Evolutionary conservation across 108 stramenopile species (phyloP), one percentile per base, ranked within the genome.

Genomic region (Cylindrotheca closterium): DNA sequence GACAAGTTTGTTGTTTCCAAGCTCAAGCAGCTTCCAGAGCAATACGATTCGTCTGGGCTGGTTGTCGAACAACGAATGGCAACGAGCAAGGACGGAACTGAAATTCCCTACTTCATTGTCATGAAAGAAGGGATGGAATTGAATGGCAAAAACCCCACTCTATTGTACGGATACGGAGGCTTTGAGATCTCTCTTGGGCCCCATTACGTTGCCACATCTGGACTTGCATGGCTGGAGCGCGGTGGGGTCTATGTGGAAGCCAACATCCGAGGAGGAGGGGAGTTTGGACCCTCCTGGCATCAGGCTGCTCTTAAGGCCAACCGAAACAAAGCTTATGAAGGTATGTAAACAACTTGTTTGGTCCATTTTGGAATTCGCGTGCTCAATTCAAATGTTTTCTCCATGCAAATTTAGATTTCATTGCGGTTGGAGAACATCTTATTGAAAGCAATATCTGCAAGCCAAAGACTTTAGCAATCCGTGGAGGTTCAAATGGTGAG

Each of bases 171-270:
- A 8, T 98, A 97, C 58, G 96, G 98, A 27, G 96, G 99, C 12
- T 99, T 99, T 80, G 97, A 98, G 67, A 93, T 99, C 28, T 81
- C 81, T 17, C 79, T 99, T 19, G 86, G 84, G 17, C 99, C 99
- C 15, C 70, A 79, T 19, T 98, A 98, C 67, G 63, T 77, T 55
- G 73, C 92, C 5, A 78, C 89, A 1, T 67, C 79, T 1, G 95
- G 97, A 3, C 59, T 85, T 34, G 68, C 77, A 37, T 97, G 96
- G 91, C 65, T 98, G 27, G 93, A 97, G 59, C 76, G 91, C 26
- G 98, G 97, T 21, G 95, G 94, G 17, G 86, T 84, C 21, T 93
- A 95, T 45, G 94, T 96, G 55, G 87, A 96, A 63, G 97, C 97
- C 31, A 98, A 98, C 67, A 97, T 98, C 64, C 87, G 97, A 24